Evolutionary conservation across 2,329 filamentous ascomycete species (phyloP), one percentile per base, ranked within the genome.

Genomic region (Colletotrichum paranaense): DNA sequence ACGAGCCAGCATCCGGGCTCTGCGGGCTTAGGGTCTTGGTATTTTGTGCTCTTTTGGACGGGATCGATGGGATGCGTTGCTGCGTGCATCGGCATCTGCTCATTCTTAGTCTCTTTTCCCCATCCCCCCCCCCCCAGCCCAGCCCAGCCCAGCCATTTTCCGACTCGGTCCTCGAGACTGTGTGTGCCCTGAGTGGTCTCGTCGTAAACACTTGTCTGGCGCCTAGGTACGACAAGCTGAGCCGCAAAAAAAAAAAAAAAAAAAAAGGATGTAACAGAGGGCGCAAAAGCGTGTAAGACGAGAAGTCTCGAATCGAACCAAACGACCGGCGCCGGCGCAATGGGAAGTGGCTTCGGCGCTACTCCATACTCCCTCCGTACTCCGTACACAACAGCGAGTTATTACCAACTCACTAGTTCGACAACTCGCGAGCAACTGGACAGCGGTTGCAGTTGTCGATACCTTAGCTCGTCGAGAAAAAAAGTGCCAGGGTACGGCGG

Each of bases 21-120:
- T 73, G 46, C 60, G 60, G 67, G 24, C 64, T 72, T 32, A 49
- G 28, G 46, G 16, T 35, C 60, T 49, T 53, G 66, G 52, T 56
- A 65, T 59, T 12, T 14, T 38, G 35, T 30, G 35, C 35, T 38
- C 35, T 38, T 38, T 38, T 38, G 35, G 35, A 38, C 14, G 35
- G 35, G 35, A 38, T 38, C 35, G 35, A 38, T 46, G 30, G 38
- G 38, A 46, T 46, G 38, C 16, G 14, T 38, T 7, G 38, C 14
- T 46, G 38, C 38, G 38, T 46, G 38, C 38, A 46, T 46, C 38
- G 38, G 38, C 38, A 46, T 46, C 38, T 46, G 38, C 38, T 46
- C 14, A 46, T 16, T 46, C 38, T 19, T 46, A 38, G 35, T 38
- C 35, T 38, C 35, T 14, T 38, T 9, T 14, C 11, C 35, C 4